Percentiles rank a stretch among this genome's conserved stretches.
Evolutionary conservation across 2,329 filamentous ascomycete genomes (phyloP).

Genomic region (Orbilia brochopaga): DNA sequence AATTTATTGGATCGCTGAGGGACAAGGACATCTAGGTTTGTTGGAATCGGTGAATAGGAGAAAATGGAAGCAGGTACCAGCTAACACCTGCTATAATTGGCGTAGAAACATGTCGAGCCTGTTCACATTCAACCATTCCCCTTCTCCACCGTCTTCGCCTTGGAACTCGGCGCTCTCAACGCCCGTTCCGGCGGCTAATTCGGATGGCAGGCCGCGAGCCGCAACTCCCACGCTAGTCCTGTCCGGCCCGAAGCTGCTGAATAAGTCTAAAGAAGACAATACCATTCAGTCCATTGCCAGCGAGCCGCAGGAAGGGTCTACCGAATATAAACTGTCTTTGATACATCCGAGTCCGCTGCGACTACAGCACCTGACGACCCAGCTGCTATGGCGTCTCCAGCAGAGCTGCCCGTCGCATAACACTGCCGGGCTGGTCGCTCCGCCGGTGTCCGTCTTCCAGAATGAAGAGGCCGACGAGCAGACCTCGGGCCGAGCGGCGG

Average conservation of each 20-base stretch:
- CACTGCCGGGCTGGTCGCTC: conserved; percentile 60
- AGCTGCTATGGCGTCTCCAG: conserved; percentile 90
- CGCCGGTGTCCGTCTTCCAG: conserved; percentile 60
- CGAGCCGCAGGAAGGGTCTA: conserved; percentile 91
- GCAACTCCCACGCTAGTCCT: conserved; percentile 55
- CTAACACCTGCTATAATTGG: neutral
- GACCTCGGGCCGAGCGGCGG: conserved; percentile 60
- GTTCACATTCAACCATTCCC: conserved; percentile 91
- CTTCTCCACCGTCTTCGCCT: conserved; percentile 84
- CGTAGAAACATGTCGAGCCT: conserved; percentile 77
- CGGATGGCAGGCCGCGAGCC: conserved; percentile 56
- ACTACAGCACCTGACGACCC: conserved; percentile 89
- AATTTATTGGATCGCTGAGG: too few relatives aligned
- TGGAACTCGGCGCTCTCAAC: conserved; percentile 71
- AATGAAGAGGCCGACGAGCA: conserved; percentile 63
- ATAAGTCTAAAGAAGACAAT: conserved; percentile 63
- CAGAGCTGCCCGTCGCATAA: conserved; percentile 86
- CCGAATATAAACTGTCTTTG: conserved; percentile 95
- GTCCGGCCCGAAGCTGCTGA: conserved; percentile 52
- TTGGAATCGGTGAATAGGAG: neutral
- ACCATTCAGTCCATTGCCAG: conserved; percentile 78
- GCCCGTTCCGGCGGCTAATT: conserved; percentile 53
- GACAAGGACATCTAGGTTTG: too few relatives aligned
- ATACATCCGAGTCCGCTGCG: conserved; percentile 60
- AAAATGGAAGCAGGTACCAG: conserved; percentile 13